Base-by-base conservation (phyloP, 2,329 filamentous ascomycete genomes). In the Alternaria novae-zelandiae region DNA sequence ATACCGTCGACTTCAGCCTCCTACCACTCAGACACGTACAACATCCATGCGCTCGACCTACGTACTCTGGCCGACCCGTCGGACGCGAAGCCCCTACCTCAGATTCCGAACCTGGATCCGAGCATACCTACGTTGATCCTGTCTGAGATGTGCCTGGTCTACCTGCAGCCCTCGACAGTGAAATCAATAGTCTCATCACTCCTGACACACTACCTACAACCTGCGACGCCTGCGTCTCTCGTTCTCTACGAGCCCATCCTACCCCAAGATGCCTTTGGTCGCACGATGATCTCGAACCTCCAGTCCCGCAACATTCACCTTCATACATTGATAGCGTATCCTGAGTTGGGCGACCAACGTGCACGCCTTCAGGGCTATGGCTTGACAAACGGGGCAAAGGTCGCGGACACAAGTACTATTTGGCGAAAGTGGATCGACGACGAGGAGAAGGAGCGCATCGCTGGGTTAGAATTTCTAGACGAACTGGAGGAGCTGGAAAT, bases 61-160 rank as follows among this genome's bases (percentile, higher is more conserved):
- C 87, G 93, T 53, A 81, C 85, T 11, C 79, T 95, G 6, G 78
- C 82, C 15, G 49, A 56, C 15, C 25, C 58, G 15, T 59, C 70
- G 26, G 49, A 70, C 1, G 60, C 74, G 61, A 57, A 61, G 7
- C 53, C 74, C 60, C 55, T 70, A 63, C 72, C 63, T 47, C 66
- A 62, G 50, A 67, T 85, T 10, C 81, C 82, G 2, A 80, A 70
- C 69, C 88, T 82, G 70, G 87, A 82, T 75, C 80, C 70, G 72
- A 87, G 76, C 23, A 72, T 92, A 0, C 93, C 96, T 0, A 99
- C 96, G 0, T 82, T 99, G 9, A 81, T 99, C 23, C 85, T 99
- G 7, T 98, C 95, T 0, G 96, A 99, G 80, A 98, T 96, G 84
- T 99, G 96, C 77, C 86, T 99, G 30, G 93, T 96, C 78, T 99